phyloP scores from a whole-genome alignment of 2,329 filamentous ascomycete genomes.

The Curvularia lunata region DNA sequence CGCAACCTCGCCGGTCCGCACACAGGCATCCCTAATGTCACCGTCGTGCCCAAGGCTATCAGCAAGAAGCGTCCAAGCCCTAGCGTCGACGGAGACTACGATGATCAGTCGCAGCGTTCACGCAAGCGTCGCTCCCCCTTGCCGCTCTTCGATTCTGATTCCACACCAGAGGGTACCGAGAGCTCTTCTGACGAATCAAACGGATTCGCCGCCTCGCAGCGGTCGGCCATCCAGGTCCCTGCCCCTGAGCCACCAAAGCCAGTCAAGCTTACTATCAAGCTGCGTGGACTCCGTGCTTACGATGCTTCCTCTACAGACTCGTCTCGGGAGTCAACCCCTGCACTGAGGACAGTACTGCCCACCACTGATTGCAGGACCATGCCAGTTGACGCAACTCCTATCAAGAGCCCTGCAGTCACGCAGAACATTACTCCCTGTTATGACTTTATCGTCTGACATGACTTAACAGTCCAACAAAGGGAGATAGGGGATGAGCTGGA shows the following conservation, averaged over 20 bases:
- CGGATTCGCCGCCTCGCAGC: constrained; percentile 36
- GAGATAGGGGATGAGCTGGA: background rate
- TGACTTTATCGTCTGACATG: constrained; percentile 13
- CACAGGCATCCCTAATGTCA: constrained; percentile 60
- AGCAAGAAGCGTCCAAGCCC: constrained; percentile 57
- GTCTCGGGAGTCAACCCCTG: constrained; percentile 22
- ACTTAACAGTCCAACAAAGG: background rate
- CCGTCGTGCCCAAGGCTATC: constrained; percentile 34
- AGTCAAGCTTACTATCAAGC: constrained; percentile 42
- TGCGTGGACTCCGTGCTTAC: constrained; percentile 39
- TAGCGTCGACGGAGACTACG: constrained; percentile 59
- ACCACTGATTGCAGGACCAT: background rate
- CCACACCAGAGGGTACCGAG: constrained; percentile 44
- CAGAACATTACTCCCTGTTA: constrained; percentile 15
- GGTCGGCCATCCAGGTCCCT: constrained; percentile 31
- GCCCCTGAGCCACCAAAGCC: constrained; percentile 29
- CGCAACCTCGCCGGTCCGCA: constrained; percentile 66
- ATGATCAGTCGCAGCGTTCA: constrained; percentile 57
- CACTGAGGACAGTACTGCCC: background rate
- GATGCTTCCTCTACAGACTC: constrained; percentile 29
- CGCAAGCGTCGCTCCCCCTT: constrained; percentile 60
- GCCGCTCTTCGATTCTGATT: constrained; percentile 53
- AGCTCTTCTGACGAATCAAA: constrained; percentile 47
- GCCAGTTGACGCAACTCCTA: background rate
- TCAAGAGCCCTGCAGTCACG: constrained; percentile 2